Evolutionary conservation across 805 yeast genomes (phyloP).

Genomic region (Nadsonia fulvescens): DNA sequence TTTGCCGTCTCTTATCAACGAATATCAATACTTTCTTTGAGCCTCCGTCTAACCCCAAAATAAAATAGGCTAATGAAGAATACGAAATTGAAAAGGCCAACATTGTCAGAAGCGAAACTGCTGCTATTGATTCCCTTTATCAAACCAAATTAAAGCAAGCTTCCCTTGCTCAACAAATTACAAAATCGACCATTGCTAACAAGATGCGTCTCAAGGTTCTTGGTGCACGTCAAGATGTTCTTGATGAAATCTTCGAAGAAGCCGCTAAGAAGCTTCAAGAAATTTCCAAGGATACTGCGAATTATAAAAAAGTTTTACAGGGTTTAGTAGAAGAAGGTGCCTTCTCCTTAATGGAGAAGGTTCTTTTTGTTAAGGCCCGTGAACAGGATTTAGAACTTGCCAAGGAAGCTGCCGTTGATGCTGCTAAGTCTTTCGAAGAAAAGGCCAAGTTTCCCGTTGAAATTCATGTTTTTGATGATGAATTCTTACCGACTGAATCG

Average conservation of each 20-base stretch:
- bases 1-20: no score
- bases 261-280: constrained; percentile 47
- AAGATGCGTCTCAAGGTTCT: constrained; percentile 85
- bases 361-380: constrained; percentile 47
- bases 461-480: constrained; percentile 35
- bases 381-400: constrained; percentile 45
- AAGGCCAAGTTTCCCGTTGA: constrained; percentile 40
- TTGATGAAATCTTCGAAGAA: constrained; percentile 53
- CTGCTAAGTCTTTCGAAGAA: constrained; percentile 44
- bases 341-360: constrained; percentile 53
- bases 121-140: constrained; percentile 66
- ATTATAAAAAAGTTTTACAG: constrained; percentile 51
- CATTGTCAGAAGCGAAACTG: constrained; percentile 81
- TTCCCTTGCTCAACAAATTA: constrained; percentile 80
- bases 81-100: constrained; percentile 95
- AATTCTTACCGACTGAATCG: constrained; percentile 40
- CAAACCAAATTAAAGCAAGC: constrained; percentile 82
- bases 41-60: no score
- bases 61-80: constrained; percentile 70
- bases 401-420: constrained; percentile 41
- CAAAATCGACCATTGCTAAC: constrained; percentile 88
- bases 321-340: constrained; percentile 61
- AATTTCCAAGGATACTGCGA: constrained; percentile 32
- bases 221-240: constrained; percentile 65
- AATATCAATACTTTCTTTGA: no score